A percentile compares a stretch with the other conserved stretches of the same genome.
These are phyloP conservation scores for Raphanus sativus DNA, from an alignment of 345 rosid species.

Conservation along the genomic window DNA sequence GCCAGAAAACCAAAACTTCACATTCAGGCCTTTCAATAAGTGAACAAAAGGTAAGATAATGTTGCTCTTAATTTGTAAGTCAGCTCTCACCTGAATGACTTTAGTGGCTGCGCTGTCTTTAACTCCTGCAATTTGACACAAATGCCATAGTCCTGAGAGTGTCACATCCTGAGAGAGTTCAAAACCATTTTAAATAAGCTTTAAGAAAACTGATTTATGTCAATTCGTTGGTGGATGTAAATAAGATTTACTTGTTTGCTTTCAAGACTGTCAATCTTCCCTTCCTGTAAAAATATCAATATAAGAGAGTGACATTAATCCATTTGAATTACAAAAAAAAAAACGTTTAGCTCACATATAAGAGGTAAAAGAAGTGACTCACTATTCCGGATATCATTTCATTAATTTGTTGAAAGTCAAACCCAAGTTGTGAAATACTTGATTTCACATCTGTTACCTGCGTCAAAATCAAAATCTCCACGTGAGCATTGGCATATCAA, in stretches of 20 bases:
- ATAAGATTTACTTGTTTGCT: conserved; percentile 64
- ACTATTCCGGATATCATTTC: conserved; percentile 82
- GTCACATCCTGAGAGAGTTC: conserved; percentile 58
- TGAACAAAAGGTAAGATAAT: background rate
- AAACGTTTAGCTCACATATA: background rate
- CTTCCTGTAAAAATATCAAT: conserved; percentile 56
- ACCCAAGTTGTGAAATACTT: conserved; percentile 77
- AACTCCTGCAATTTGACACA: conserved; percentile 68
- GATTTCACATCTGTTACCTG: conserved; percentile 74
- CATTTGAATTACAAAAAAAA: background rate
- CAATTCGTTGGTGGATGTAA: conserved; percentile 4
- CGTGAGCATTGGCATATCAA: conserved; percentile 12
- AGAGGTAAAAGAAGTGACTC: conserved; percentile 41
- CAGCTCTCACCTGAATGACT: conserved; percentile 48
- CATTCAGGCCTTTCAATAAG: background rate
- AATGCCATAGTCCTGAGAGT: conserved; percentile 71
- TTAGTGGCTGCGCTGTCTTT: conserved; percentile 47
- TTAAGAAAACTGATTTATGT: background rate
- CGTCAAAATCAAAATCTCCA: conserved; percentile 28
- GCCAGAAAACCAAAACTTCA: conserved; percentile 10
- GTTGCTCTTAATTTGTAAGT: background rate
- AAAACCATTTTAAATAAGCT: background rate
- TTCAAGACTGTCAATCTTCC: conserved; percentile 72
- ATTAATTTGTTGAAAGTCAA: conserved; percentile 58
- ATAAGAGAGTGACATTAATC: conserved; percentile 12